Evolutionary conservation across 2,329 filamentous ascomycete genomes (phyloP).

Genomic region (Sphaerostilbella broomeana): DNA sequence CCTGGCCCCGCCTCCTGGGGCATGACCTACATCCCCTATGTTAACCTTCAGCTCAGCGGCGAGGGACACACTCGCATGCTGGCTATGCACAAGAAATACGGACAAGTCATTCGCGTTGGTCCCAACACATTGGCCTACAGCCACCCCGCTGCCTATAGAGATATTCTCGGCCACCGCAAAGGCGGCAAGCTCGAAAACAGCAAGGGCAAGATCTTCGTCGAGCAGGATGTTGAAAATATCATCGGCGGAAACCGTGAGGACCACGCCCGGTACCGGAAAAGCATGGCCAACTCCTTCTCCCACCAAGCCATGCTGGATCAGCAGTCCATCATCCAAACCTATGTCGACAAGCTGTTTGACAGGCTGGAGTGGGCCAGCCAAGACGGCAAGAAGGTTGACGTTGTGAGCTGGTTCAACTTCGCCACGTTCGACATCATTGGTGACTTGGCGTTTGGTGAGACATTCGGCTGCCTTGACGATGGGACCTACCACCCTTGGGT

Average conservation of each 20-base stretch:
- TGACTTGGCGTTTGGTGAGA: constrained; percentile 24
- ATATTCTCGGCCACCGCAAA: constrained; percentile 17
- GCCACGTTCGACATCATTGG: constrained; percentile 28
- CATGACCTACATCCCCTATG: background rate
- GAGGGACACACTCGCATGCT: background rate
- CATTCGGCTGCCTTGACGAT: constrained; percentile 22
- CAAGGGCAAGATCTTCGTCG: constrained; percentile 5
- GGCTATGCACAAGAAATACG: constrained; percentile 9
- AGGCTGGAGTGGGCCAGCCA: constrained; percentile 15
- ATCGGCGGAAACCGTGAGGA: constrained; percentile 15
- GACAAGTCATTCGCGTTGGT: constrained; percentile 2
- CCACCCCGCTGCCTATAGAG: constrained; percentile 12
- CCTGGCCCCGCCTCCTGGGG: constrained; percentile 10
- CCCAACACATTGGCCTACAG: constrained; percentile 3
- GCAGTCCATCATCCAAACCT: constrained; percentile 22
- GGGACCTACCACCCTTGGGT: constrained; percentile 23
- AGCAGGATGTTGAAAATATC: constrained; percentile 10
- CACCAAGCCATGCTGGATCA: constrained; percentile 25
- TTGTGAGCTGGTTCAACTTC: constrained; percentile 23
- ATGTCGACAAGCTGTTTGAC: constrained; percentile 23
- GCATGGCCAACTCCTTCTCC: constrained; percentile 24
- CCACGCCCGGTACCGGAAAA: constrained; percentile 19
- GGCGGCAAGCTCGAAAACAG: constrained; percentile 9
- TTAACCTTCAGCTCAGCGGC: background rate
- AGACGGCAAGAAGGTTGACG: constrained; percentile 15